Base-by-base conservation (phyloP, 1,284 basidiomycete genomes). In the Pterula multifida region DNA sequence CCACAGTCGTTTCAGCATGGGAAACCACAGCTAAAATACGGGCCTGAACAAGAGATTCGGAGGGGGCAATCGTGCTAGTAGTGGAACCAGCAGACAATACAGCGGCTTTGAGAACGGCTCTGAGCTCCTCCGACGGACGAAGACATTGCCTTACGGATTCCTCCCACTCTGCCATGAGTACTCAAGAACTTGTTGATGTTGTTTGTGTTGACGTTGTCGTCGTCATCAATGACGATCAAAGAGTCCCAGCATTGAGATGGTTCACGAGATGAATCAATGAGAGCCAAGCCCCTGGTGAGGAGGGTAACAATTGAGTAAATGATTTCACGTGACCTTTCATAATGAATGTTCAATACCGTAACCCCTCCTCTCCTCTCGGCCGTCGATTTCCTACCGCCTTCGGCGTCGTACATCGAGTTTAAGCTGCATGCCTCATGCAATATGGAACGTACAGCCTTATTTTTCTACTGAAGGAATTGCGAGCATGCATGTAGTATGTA, bases 241-340 rank as follows among this genome's bases (percentile, higher is more conserved):
- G 28, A 6, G 6, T 32, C 6, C 28, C 6, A 32, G 6, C 28
- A 15, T 84, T 84, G 1, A 69, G 70, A 56, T 65, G 81, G 58
- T 72, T 83, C 64, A 76, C 85, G 65, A 83, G n/a, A n/a, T n/a
- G n/a, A n/a, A n/a, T n/a, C n/a, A n/a, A n/a, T n/a, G n/a, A n/a
- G n/a, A n/a, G n/a, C n/a, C n/a, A n/a, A n/a, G n/a, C n/a, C n/a
- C n/a, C n/a, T n/a, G n/a, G n/a, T n/a, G n/a, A n/a, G n/a, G n/a
- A n/a, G n/a, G n/a, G n/a, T n/a, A n/a, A n/a, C n/a, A n/a, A n/a
- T n/a, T n/a, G n/a, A n/a, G n/a, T n/a, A n/a, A n/a, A n/a, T n/a
- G n/a, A n/a, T n/a, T n/a, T n/a, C n/a, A n/a, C n/a, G n/a, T n/a
- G n/a, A n/a, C n/a, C n/a, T n/a, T n/a, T n/a, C n/a, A n/a, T n/a